phyloP scores from a whole-genome alignment of 2,329 filamentous ascomycete genomes.

The Cercospora zeae-maydis region DNA sequence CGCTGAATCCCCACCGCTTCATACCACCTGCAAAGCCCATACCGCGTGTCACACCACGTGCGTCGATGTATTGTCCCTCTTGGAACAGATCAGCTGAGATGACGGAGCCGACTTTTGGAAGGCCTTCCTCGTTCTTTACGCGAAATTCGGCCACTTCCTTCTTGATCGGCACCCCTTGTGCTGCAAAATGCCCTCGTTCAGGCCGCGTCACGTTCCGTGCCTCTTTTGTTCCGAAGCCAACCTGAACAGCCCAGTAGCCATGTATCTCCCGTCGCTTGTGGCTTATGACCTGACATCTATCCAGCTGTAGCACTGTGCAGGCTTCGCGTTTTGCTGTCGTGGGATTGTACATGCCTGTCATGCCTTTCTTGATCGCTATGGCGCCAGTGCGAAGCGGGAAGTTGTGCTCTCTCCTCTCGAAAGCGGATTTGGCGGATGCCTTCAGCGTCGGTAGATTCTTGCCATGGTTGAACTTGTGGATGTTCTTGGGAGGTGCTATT shows the following conservation, averaged over 20 bases:
- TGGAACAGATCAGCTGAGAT: conserved; percentile 88
- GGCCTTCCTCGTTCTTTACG: conserved; percentile 68
- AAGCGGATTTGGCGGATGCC: conserved; percentile 56
- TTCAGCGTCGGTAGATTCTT: conserved; percentile 51
- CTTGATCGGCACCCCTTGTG: conserved; percentile 78
- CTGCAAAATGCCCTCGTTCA: conserved; percentile 82
- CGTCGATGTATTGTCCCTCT: conserved; percentile 86
- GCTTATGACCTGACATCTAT: conserved; percentile 83
- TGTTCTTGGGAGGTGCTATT: conserved; percentile 49
- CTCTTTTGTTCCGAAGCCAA: conserved; percentile 73
- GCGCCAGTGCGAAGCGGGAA: conserved; percentile 71
- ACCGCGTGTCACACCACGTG: conserved; percentile 72
- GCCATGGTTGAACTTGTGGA: conserved; percentile 53
- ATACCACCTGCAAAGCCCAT: conserved; percentile 96
- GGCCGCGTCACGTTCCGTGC: conserved; percentile 75
- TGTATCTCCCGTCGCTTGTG: conserved; percentile 77
- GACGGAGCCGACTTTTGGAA: conserved; percentile 70
- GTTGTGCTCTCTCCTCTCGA: conserved; percentile 55
- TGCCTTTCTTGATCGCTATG: conserved; percentile 87
- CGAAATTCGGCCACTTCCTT: conserved; percentile 79
- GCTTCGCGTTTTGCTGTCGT: conserved; percentile 72
- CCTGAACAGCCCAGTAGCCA: conserved; percentile 91
- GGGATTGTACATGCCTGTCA: conserved; percentile 82
- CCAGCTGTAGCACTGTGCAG: conserved; percentile 90
- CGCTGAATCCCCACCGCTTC: conserved; percentile 88